A percentile compares a stretch with the other conserved stretches of the same genome.
Evolutionary conservation across 305 asterid genomes (phyloP).

Genomic region (Andrographis paniculata): DNA sequence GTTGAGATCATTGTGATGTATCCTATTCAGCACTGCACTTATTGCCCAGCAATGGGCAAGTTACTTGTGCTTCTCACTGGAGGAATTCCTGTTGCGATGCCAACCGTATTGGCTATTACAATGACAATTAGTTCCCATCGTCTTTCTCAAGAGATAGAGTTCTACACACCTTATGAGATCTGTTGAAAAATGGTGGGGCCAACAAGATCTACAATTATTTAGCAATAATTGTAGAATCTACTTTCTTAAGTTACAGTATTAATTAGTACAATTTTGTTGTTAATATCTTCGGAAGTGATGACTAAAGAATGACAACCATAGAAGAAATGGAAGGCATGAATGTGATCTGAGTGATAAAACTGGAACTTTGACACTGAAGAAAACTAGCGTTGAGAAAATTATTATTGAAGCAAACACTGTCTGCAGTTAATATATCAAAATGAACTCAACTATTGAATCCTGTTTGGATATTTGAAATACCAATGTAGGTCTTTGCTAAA

Average conservation of each 20-base stretch:
- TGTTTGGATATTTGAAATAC: constrained; percentile 12
- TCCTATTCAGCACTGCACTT: constrained; percentile 66
- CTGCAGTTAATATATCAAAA: neutral
- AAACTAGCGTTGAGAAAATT: constrained; percentile 58
- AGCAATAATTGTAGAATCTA: no score
- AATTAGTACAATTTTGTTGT: constrained; percentile 10
- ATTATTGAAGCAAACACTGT: constrained; percentile 43
- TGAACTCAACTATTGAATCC: constrained; percentile 5
- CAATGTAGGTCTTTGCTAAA: constrained; percentile 46
- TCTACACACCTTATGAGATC: constrained; percentile 8
- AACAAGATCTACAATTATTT: no score
- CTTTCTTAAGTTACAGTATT: constrained; percentile 11
- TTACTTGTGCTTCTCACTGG: no score
- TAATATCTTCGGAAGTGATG: constrained; percentile 57
- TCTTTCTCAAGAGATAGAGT: constrained; percentile 59
- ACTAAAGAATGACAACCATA: constrained; percentile 83
- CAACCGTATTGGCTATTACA: no score
- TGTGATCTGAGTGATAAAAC: constrained; percentile 92
- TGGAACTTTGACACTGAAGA: constrained; percentile 78
- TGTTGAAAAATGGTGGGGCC: no score
- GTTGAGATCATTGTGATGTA: constrained; percentile 74
- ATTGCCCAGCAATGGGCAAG: constrained; percentile 73
- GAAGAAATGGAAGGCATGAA: no score
- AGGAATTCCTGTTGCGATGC: no score
- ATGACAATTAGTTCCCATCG: constrained; percentile 92